A percentile compares a stretch with the other conserved stretches of the same genome.
These are phyloP conservation scores for Lachancea sp. DNA, from an alignment of 805 yeast genomes.

Conservation along the genomic window DNA sequence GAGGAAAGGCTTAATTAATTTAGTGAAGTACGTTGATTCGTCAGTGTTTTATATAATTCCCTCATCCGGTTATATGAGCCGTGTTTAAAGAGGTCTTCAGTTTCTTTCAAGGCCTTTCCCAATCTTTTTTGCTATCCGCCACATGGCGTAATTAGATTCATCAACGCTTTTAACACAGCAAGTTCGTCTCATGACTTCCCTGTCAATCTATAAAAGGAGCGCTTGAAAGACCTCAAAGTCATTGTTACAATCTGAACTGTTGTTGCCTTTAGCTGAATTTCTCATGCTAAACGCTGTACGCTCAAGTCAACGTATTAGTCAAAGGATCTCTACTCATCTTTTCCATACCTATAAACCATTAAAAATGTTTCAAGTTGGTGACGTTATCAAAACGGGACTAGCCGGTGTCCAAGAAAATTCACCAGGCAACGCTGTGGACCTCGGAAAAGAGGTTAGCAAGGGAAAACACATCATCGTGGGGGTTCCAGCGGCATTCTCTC, in stretches of 20 bases:
- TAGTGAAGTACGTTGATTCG: too few species aligned
- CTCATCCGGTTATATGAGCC: too few species aligned
- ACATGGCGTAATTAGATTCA: not conserved
- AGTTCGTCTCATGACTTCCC: not conserved
- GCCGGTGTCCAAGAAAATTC: conserved; percentile 50
- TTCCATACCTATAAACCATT: conserved; percentile 11
- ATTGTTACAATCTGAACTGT: not conserved
- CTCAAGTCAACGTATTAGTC: not conserved
- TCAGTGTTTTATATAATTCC: too few species aligned
- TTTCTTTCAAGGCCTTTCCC: not conserved
- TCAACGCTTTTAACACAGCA: not conserved
- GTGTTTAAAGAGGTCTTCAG: not conserved
- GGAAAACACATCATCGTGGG: conserved; percentile 54
- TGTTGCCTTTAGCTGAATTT: not conserved
- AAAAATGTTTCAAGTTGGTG: conserved; percentile 46
- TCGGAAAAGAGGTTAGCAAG: conserved; percentile 40
- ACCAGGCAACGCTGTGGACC: conserved; percentile 56
- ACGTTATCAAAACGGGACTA: conserved; percentile 48
- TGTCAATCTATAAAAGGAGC: not conserved
- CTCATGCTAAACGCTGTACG: conserved; percentile 6
- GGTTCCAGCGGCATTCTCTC: conserved; percentile 83
- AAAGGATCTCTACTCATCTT: not conserved
- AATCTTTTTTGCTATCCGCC: not conserved
- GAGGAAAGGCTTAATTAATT: too few species aligned
- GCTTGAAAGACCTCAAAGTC: too few species aligned